Evolutionary conservation across 371 early-diverging fungal species (phyloP), one percentile per base, ranked within the genome.

Genomic region (Mortierella sp.): DNA sequence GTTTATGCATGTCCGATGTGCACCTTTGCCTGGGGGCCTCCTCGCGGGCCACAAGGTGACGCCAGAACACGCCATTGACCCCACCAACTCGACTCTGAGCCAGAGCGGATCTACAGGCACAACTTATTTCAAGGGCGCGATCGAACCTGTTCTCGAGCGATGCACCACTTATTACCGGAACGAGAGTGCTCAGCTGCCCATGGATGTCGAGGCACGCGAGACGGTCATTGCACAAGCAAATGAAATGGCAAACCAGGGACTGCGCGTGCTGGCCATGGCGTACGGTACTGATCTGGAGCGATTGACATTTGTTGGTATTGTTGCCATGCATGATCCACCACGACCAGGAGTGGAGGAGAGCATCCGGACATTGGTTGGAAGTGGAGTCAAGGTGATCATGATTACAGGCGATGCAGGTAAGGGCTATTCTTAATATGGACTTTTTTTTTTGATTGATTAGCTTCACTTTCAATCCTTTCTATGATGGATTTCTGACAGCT

Each of bases 261-360:
- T 98, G 60, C 93, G 99, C 48, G 94, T 97, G 19, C 82, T 98
- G 5, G 92, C 92, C 15, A 89, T 94, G 66, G 98, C 97, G 0
- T 89, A 84, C 77, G 96, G 96, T 7, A 70, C 71, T 6, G 85
- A 83, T 14, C 70, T 75, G 2, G 82, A 87, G 16, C 74, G 86
- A 7, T 64, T 95, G 43, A 87, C 86, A 12, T 92, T 95, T 81
- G 90, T 93, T 30, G 96, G 96, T 1, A 90, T 93, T 75, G 88
- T 94, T 12, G 95, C 91, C 6, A 92, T 97, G 80, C 88, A 91
- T 62, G 97, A 96, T 82, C 96, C 96, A 6, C 95, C 95, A 57
- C 84, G 96, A 28, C 88, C 88, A 26, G 90, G 92, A 26, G 91
- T 95, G 7, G 82, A 85, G 16, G 87, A 90, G 6, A 88, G 92